Conservation (phyloP, 192 early-diverging fungal species). For the Paraglomus occultum region DNA sequence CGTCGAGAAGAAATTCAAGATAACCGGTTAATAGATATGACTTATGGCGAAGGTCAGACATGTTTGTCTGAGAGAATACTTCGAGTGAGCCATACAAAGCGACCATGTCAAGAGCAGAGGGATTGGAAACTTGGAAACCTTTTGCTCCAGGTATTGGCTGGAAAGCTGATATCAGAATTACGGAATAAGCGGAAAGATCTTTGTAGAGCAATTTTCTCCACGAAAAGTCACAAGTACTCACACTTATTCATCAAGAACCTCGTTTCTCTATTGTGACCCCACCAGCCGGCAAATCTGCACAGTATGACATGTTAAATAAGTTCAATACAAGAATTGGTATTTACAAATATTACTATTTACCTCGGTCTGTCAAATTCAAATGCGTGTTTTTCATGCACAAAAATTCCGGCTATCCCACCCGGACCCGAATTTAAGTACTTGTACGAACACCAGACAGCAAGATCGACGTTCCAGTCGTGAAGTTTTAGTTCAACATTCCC, state of each 20-base stretch:
- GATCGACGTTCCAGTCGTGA: slow-evolving; percentile 96
- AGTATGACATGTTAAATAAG: neutral
- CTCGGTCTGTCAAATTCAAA: slow-evolving; percentile 52
- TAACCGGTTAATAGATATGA: slow-evolving; percentile 81
- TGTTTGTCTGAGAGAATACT: slow-evolving; percentile 72
- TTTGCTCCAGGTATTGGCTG: slow-evolving; percentile 75
- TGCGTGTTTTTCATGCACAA: slow-evolving; percentile 85
- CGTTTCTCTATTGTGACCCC: slow-evolving; percentile 79
- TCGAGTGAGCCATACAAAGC: slow-evolving; percentile 77
- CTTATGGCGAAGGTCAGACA: slow-evolving; percentile 69
- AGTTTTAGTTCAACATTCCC: slow-evolving; percentile 88
- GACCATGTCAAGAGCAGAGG: slow-evolving; percentile 70
- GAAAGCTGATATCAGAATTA: slow-evolving; percentile 44
- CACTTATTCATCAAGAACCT: slow-evolving; percentile 88
- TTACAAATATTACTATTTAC: slow-evolving; percentile 35
- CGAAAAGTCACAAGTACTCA: slow-evolving; percentile 11
- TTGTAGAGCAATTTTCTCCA: neutral
- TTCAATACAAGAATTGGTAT: neutral
- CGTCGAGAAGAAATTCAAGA: slow-evolving; percentile 70
- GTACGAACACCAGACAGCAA: slow-evolving; percentile 99
- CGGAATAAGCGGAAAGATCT: neutral
- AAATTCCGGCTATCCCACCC: slow-evolving; percentile 89
- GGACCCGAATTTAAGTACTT: slow-evolving; percentile 99
- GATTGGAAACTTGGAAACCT: slow-evolving; percentile 89
- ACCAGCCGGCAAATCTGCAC: slow-evolving; percentile 84